Conservation (phyloP, 2,329 filamentous ascomycete species). For the Colletotrichum sp. region DNA sequence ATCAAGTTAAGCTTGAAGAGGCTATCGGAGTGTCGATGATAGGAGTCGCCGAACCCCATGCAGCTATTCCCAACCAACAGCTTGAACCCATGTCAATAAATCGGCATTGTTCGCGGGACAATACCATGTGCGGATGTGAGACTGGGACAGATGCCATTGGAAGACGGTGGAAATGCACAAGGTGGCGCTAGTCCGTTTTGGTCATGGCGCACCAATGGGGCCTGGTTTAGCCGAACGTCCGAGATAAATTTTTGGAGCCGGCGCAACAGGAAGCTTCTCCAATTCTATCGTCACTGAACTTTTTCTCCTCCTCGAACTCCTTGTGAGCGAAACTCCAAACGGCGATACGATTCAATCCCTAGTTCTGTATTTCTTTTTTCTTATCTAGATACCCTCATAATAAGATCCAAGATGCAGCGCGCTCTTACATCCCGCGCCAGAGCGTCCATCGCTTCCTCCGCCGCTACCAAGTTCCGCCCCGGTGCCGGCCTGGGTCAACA, state of each 20-base stretch:
- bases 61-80: neutral
- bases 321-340: slow-evolving; percentile 29
- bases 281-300: slow-evolving; percentile 20
- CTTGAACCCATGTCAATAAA: neutral
- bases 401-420: slow-evolving; percentile 80
- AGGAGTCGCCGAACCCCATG: neutral
- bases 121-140: slow-evolving; percentile 21
- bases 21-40: neutral
- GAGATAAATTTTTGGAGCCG: slow-evolving; percentile 46
- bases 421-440: slow-evolving; percentile 83
- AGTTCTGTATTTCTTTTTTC: slow-evolving; percentile 32
- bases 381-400: slow-evolving; percentile 33
- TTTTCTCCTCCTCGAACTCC: slow-evolving; percentile 29
- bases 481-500: slow-evolving; percentile 78
- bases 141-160: slow-evolving; percentile 35
- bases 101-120: neutral
- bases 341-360: slow-evolving; percentile 32
- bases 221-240: slow-evolving; percentile 46
- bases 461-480: slow-evolving; percentile 68
- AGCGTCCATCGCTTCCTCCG: slow-evolving; percentile 79
- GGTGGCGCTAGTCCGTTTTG: slow-evolving; percentile 30
- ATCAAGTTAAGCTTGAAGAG: neutral
- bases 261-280: slow-evolving; percentile 16
- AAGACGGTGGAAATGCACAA: slow-evolving; percentile 39
- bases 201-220: slow-evolving; percentile 35